A percentile compares a stretch with the other conserved stretches of the same genome.
Conservation (phyloP, 2,329 filamentous ascomycete species). For the Fusarium dimerum region DNA sequence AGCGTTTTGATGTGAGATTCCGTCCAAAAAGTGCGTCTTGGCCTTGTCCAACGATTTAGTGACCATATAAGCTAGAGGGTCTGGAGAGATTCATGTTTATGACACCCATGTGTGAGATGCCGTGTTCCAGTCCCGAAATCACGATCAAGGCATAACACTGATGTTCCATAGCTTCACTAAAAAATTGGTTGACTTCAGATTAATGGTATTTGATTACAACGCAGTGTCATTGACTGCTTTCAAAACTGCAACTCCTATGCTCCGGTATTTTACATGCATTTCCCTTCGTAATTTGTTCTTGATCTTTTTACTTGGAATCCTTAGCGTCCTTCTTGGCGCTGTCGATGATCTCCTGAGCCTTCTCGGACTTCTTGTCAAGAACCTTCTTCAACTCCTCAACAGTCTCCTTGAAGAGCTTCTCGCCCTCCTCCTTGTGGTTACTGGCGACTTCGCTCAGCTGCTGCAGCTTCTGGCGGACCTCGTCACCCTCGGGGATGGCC, state of each 20-base stretch:
- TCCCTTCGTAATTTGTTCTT: background rate
- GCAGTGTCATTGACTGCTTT: background rate
- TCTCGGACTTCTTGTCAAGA: conserved; percentile 58
- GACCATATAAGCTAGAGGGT: too few species aligned
- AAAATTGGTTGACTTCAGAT: background rate
- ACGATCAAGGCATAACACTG: too few species aligned
- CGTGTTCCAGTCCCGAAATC: too few species aligned
- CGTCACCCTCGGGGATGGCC: conserved; percentile 63
- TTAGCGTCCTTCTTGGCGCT: conserved; percentile 53
- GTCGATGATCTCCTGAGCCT: conserved; percentile 60
- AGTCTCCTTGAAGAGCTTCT: conserved; percentile 69
- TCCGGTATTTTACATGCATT: background rate
- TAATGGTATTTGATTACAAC: background rate
- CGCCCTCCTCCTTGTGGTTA: conserved; percentile 69
- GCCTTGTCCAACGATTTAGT: too few species aligned
- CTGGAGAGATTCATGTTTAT: too few species aligned
- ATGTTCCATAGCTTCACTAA: too few species aligned
- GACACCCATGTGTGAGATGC: too few species aligned
- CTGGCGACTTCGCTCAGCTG: conserved; percentile 65
- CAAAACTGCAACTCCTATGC: background rate
- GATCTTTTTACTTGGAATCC: conserved; percentile 22
- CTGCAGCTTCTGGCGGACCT: conserved; percentile 66
- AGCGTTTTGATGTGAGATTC: conserved; percentile 4
- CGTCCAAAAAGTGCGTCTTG: too few species aligned
- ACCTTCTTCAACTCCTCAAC: conserved; percentile 66